Base-by-base conservation (phyloP, 1,284 basidiomycete species). In the Inonotus hispidus region DNA sequence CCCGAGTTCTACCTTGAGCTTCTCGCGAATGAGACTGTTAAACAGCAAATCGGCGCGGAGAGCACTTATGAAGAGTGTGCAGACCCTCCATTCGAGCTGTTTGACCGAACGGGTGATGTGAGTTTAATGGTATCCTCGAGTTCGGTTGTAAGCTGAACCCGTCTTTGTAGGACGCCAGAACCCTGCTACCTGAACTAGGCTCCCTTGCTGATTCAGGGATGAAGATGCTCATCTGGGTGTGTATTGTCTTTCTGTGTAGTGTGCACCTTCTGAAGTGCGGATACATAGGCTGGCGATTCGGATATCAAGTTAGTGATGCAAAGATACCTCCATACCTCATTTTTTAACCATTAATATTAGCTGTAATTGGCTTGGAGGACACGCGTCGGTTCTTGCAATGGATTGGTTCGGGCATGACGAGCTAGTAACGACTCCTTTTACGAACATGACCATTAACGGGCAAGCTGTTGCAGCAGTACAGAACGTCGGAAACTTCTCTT, bases 401-500 rank as follows among this genome's bases (percentile, higher is more conserved):
- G 75, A 83, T 60, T 86, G 84, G 83, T 82, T 79, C 59, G 83
- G 84, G 2, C 81, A 80, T 53, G 66, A 75, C 47, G 73, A 71
- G 21, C 71, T 85, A 29, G 74, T 77, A 29, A 71, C 73, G 4
- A 79, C 79, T 0, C 79, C 79, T 0, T 79, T 86, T 65, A 77
- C 68, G n/a, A 84, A 84, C 61, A 83, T 86, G 71, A 84, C 83
- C 0, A 75, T 85, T 27, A 58, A 75, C 43, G 82, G 78, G 2
- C 72, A 67, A 1, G 63, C 82, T 0, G 77, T 86, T 4, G 84
- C 82, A 0, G 79, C 82, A 0, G 75, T 85, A 21, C 79, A 83
- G 68, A 85, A 85, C 53, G 79, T 87, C n/a, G 81, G 80, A 61
- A 84, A 83, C 64, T 85, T 86, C 66, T 75, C 80, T 0, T 87